Evolutionary conservation across 306 rosid species (phyloP).

Genomic region (Malus orientalis): DNA sequence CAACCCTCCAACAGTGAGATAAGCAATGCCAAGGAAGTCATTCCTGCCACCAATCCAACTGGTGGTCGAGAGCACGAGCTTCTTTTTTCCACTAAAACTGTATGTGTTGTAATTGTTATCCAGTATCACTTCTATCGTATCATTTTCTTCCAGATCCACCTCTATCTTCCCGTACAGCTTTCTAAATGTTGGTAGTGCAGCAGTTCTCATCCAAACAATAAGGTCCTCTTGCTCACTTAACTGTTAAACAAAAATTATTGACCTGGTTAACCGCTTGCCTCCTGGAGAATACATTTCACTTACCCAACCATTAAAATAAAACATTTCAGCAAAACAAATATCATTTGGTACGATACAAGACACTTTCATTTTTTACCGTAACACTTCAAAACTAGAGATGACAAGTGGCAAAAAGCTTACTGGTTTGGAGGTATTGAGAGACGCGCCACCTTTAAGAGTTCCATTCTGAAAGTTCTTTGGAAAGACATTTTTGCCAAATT

Average conservation of each 20-base stretch:
- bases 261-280: constrained; percentile 18
- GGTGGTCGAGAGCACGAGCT: constrained; percentile 67
- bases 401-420: constrained; percentile 37
- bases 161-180: constrained; percentile 70
- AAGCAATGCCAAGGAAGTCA: constrained; percentile 78
- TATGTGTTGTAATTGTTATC: constrained; percentile 56
- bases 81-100: constrained; percentile 68
- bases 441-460: constrained; percentile 52
- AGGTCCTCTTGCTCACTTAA: constrained; percentile 68
- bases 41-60: constrained; percentile 83
- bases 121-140: constrained; percentile 31
- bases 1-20: constrained; percentile 79
- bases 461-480: constrained; percentile 85
- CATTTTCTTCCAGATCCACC: constrained; percentile 44
- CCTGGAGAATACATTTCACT: constrained; percentile 1
- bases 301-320: not conserved
- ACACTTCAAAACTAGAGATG: constrained; percentile 3
- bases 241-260: constrained; percentile 39
- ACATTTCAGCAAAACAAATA: not conserved
- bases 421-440: constrained; percentile 17
- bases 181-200: constrained; percentile 75
- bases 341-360: not conserved
- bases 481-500: constrained; percentile 76
- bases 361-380: not conserved
- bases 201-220: constrained; percentile 84